Conservation (phyloP, 441 rosid genomes). For the Populus hybrid region DNA sequence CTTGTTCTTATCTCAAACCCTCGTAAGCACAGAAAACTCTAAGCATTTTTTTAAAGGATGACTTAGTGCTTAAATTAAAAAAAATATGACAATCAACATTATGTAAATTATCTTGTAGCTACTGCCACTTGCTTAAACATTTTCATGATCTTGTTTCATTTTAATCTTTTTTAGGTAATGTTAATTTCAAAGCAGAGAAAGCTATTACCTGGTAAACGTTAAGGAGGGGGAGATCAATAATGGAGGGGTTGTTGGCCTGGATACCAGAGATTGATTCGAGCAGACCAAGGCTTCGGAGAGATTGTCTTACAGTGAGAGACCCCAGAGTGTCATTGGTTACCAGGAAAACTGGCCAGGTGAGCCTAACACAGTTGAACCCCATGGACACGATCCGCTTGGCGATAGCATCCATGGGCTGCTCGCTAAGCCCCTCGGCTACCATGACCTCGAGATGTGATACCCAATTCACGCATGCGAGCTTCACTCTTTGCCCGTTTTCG, state of each 20-base stretch:
- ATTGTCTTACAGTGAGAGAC: conserved; percentile 57
- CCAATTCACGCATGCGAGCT: conserved; percentile 83
- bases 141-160: too few species aligned
- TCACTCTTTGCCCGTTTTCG: conserved; percentile 54
- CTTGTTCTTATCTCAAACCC: too few species aligned
- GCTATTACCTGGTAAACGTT: conserved; percentile 61
- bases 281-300: conserved; percentile 53
- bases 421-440: conserved; percentile 84
- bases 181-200: too few species aligned
- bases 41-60: too few species aligned
- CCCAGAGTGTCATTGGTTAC: conserved; percentile 59
- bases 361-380: conserved; percentile 85
- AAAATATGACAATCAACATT: too few species aligned
- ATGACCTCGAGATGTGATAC: conserved; percentile 59
- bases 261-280: conserved; percentile 54
- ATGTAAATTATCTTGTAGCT: too few species aligned
- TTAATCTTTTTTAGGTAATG: too few species aligned
- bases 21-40: too few species aligned
- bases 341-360: conserved; percentile 78
- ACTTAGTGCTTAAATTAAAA: too few species aligned
- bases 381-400: conserved; percentile 34
- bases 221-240: conserved; percentile 63
- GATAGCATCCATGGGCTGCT: conserved; percentile 51
- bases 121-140: too few species aligned
- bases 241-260: conserved; percentile 57